Base-by-base conservation (phyloP, 148 eudicot genomes). In the Fagopyrum tataricum region DNA sequence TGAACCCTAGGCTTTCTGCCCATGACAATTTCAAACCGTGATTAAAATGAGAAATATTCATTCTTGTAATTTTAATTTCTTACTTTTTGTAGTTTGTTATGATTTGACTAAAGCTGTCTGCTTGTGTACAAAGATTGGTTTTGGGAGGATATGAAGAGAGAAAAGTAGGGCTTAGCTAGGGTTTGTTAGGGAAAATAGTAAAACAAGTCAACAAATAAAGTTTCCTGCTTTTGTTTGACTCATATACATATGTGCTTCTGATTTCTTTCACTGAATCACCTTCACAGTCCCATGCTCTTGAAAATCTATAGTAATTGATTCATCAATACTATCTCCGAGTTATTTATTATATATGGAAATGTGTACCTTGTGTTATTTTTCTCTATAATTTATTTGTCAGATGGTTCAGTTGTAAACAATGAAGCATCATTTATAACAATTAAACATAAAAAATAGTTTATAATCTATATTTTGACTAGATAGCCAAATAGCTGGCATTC, bases 191-290 rank as follows among this genome's bases (percentile, higher is more conserved):
- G 42, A 2, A 61, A 31, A 58, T 58, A 37, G 24, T 58, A 14
- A 61, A 61, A 12, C 41, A 61, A 61, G 67, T 61, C 67, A 61
- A 23, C 67, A 61, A 61, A 37, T 64, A 64, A 64, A 64, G 69
- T 14, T 64, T 64, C 18, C 20, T 64, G 68, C 64, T 58, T 58
- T 58, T 7, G 31, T 58, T 58, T 58, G 64, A 58, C 26, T 58
- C 64, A 58, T 55, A 55, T 55, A 55, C 24, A 20, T 21, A n/a
- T 55, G 61, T 26, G 61, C 24, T 20, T 18, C 61, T 55, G 61
- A 8, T 58, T 58, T 58, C 64, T 58, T 21, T 58, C 26, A 58
- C 64, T 58, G 31, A 21, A 31, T 13, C 67, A 61, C 31, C 67
- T 59, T 59, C 67, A 59, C 67, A 24, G 40, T 59, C 40, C 26